Percentiles rank a stretch among this genome's conserved stretches.
phyloP scores from a whole-genome alignment of 257 asterid genomes.

The Nicotiana paniculata region DNA sequence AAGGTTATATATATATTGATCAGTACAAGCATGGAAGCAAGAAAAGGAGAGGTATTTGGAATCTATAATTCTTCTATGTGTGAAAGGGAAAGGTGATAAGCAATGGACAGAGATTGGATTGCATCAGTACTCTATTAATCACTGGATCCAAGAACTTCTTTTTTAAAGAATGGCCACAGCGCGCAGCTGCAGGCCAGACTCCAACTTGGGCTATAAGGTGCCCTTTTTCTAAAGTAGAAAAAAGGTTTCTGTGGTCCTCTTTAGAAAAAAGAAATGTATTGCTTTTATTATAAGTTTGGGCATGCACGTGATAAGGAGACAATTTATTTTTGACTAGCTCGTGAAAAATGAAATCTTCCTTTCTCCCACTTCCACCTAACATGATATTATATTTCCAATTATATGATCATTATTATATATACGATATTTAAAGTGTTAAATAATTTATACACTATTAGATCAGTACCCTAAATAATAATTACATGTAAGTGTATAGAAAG shows the following conservation, averaged over 20 bases:
- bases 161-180: slow-evolving; percentile 3
- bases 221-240: background rate
- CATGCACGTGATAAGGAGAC: background rate
- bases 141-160: slow-evolving; percentile 20
- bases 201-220: slow-evolving; percentile 10
- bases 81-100: slow-evolving; percentile 12
- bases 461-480: too few relatives aligned
- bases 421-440: too few relatives aligned
- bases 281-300: background rate
- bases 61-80: background rate
- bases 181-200: background rate
- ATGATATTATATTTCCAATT: too few relatives aligned
- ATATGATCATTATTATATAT: background rate
- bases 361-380: background rate
- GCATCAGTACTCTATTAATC: background rate
- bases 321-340: background rate
- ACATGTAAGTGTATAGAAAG: too few relatives aligned
- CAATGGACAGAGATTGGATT: slow-evolving; percentile 5
- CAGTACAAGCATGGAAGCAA: background rate
- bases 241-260: background rate
- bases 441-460: too few relatives aligned
- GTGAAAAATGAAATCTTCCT: background rate
- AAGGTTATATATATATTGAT: background rate
- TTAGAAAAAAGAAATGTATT: background rate
- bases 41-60: slow-evolving; percentile 6